Evolutionary conservation across 495 filamentous ascomycete species (phyloP).

Genomic region (Niebla homalea): DNA sequence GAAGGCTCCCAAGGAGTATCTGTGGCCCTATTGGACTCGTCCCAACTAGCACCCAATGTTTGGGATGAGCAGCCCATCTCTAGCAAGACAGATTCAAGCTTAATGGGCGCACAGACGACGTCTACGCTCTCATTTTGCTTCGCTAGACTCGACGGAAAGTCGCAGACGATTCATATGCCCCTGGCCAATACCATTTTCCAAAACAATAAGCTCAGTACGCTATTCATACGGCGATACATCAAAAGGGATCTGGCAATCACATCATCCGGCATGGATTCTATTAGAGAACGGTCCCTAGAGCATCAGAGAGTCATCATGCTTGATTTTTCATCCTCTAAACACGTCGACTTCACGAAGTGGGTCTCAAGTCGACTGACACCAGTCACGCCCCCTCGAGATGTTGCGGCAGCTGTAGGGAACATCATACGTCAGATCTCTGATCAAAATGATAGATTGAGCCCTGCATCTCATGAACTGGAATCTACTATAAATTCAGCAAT

Average conservation of each 20-base stretch:
- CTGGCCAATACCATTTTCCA: constrained; percentile 67
- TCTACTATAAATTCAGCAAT: constrained; percentile 47
- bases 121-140: constrained; percentile 7
- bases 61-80: constrained; percentile 6
- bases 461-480: constrained; percentile 70
- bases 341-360: constrained; percentile 12
- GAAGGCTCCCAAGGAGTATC: constrained; percentile 13
- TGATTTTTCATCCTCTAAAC: background rate
- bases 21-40: constrained; percentile 10
- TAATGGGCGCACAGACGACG: background rate
- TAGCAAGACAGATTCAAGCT: background rate
- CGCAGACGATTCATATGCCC: constrained; percentile 31
- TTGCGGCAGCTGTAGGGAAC: constrained; percentile 64
- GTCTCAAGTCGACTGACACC: constrained; percentile 41
- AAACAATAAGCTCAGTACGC: constrained; percentile 51
- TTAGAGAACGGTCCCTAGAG: constrained; percentile 14
- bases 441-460: constrained; percentile 31
- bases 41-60: constrained; percentile 10
- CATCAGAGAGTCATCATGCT: background rate
- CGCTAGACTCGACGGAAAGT: background rate
- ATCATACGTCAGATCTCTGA: constrained; percentile 53
- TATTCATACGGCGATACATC: constrained; percentile 46
- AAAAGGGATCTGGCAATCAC: background rate
- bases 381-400: constrained; percentile 48
- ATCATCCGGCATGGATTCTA: constrained; percentile 11